These are phyloP conservation scores for Xerocomus spinulosus DNA, from an alignment of 768 basidiomycete genomes.

Conservation along the genomic window DNA sequence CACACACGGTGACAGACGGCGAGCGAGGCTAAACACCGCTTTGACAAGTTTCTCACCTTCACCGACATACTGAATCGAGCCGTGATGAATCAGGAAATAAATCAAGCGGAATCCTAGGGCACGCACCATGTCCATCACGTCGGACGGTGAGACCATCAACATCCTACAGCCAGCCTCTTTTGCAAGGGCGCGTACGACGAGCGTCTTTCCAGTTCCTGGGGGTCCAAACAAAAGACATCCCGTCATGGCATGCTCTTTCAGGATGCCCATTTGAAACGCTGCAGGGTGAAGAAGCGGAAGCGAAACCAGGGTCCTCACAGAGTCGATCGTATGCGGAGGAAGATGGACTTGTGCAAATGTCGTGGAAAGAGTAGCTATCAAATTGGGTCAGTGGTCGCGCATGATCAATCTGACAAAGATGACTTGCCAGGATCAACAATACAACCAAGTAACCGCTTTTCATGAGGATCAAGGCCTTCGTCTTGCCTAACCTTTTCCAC, in stretches of 20 bases:
- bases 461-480: slow-evolving; percentile 72
- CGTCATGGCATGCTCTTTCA: slow-evolving; percentile 88
- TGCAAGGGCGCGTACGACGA: slow-evolving; percentile 85
- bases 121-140: slow-evolving; percentile 93
- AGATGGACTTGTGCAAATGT: slow-evolving; percentile 87
- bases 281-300: slow-evolving; percentile 81
- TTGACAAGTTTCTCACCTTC: slow-evolving; percentile 89
- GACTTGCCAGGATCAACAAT: slow-evolving; percentile 77
- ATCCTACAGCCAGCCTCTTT: slow-evolving; percentile 93
- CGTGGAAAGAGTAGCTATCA: slow-evolving; percentile 66
- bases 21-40: slow-evolving; percentile 83
- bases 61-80: slow-evolving; percentile 62
- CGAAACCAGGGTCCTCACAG: slow-evolving; percentile 87
- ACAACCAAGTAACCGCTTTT: slow-evolving; percentile 73
- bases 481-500: slow-evolving; percentile 75
- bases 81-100: slow-evolving; percentile 3
- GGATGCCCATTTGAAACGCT: slow-evolving; percentile 83
- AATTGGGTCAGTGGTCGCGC: slow-evolving; percentile 6
- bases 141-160: slow-evolving; percentile 85
- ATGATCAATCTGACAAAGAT: not conserved
- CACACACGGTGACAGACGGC: slow-evolving; percentile 84
- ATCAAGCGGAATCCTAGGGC: not conserved
- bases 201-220: slow-evolving; percentile 89
- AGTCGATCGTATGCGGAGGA: slow-evolving; percentile 84
- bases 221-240: slow-evolving; percentile 92